These are phyloP conservation scores for Echria macrotheca DNA, from an alignment of 495 filamentous ascomycete genomes.

Conservation along the genomic window DNA sequence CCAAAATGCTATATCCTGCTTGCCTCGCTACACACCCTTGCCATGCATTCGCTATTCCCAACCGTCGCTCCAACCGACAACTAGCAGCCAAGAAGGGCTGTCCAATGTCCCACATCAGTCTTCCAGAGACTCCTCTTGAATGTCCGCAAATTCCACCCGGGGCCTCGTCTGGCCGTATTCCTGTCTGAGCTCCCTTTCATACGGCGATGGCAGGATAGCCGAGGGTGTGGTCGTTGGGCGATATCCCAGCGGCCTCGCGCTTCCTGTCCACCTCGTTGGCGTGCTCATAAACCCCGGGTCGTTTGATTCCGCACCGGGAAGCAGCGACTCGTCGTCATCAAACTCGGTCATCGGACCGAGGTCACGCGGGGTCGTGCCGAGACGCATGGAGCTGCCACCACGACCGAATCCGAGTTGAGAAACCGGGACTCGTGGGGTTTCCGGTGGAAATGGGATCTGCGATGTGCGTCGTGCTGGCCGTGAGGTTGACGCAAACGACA, in stretches of 20 bases:
- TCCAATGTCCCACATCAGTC: too few relatives aligned
- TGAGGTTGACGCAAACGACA: not conserved
- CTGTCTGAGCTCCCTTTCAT: conserved; percentile 24
- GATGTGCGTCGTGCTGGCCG: not conserved
- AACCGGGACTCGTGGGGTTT: not conserved
- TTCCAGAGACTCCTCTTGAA: conserved; percentile 24
- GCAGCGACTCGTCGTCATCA: conserved; percentile 17
- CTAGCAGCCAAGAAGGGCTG: too few relatives aligned
- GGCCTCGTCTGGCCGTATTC: conserved; percentile 17
- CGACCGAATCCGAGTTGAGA: not conserved
- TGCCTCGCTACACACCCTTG: too few relatives aligned
- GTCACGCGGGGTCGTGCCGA: not conserved
- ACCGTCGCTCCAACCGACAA: too few relatives aligned
- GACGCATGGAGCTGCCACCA: not conserved
- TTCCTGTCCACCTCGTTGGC: conserved; percentile 24
- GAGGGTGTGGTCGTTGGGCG: conserved; percentile 25
- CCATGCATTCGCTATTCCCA: not conserved
- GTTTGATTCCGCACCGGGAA: conserved; percentile 9
- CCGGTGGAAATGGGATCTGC: not conserved
- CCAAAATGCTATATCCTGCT: not conserved
- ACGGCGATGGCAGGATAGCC: conserved; percentile 24
- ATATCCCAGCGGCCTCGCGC: conserved; percentile 14
- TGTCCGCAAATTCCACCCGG: conserved; percentile 26
- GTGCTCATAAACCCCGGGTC: conserved; percentile 31
- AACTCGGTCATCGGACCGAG: conserved; percentile 29